Evolutionary conservation across 2,329 filamentous ascomycete genomes (phyloP).

Genomic region (Amylocarpus encephaloides): DNA sequence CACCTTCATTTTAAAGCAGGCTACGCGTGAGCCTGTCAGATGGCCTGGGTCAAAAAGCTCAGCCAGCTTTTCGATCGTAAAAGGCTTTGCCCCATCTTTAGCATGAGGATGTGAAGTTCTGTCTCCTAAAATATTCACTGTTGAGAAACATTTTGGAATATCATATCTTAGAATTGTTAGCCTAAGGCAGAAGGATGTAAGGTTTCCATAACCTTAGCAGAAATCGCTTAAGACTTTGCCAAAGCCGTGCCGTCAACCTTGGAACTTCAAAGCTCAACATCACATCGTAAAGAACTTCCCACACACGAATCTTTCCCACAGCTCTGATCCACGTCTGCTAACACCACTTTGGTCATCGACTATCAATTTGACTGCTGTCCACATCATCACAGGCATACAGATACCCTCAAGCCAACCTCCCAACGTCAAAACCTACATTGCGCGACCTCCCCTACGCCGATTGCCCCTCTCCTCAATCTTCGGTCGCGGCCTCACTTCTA

Average conservation of each 20-base stretch:
- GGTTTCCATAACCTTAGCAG: too few relatives aligned
- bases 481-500: conserved; percentile 8
- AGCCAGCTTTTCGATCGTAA: too few relatives aligned
- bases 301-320: conserved; percentile 14
- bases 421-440: conserved; percentile 3
- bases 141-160: not conserved
- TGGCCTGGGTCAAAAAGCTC: too few relatives aligned
- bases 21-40: too few relatives aligned
- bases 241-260: not conserved
- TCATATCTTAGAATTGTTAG: too few relatives aligned
- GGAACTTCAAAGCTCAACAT: conserved; percentile 1
- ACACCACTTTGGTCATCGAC: conserved; percentile 5
- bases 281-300: conserved; percentile 5
- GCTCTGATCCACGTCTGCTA: conserved; percentile 6
- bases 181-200: too few relatives aligned
- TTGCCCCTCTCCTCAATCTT: conserved; percentile 17
- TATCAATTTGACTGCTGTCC: conserved; percentile 18
- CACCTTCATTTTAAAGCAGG: too few relatives aligned
- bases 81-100: too few relatives aligned
- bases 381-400: conserved; percentile 9
- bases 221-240: not conserved
- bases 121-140: not conserved
- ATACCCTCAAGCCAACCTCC: not conserved
- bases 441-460: conserved; percentile 2
- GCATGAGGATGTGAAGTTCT: too few relatives aligned